A percentile compares a stretch with the other conserved stretches of the same genome.
phyloP scores from a whole-genome alignment of 2,329 filamentous ascomycete species.

The Celoporthe dispersa region DNA sequence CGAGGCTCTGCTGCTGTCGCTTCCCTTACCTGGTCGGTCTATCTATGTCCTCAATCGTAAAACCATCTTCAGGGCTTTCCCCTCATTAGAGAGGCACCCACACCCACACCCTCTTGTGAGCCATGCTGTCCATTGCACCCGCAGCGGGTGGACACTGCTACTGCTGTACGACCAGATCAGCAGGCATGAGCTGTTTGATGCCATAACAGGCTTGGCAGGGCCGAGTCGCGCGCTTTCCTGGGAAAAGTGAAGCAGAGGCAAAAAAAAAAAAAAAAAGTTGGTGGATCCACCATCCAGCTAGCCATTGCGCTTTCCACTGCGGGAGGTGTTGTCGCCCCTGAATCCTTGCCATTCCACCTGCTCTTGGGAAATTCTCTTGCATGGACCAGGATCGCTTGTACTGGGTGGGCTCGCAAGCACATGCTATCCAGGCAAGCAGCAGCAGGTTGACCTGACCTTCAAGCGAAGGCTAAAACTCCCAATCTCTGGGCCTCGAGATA shows the following conservation, averaged over 20 bases:
- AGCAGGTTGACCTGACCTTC: conserved; percentile 3
- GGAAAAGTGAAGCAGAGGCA: background rate
- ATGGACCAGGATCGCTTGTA: conserved; percentile 3
- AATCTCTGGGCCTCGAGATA: conserved; percentile 6
- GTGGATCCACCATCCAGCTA: conserved; percentile 7
- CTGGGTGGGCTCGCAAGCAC: background rate
- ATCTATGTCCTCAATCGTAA: background rate
- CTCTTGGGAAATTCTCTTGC: conserved; percentile 10
- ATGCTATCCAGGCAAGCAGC: conserved; percentile 2
- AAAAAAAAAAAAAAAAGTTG: background rate
- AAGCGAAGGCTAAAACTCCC: conserved; percentile 12
- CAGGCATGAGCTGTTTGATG: background rate
- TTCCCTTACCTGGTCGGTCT: background rate
- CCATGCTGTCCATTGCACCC: background rate
- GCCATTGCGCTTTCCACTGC: background rate
- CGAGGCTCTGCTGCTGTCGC: conserved; percentile 16
- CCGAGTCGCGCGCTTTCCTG: conserved; percentile 4
- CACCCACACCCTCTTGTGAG: background rate
- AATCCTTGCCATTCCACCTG: conserved; percentile 1
- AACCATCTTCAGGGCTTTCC: background rate
- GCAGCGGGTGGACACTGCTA: background rate
- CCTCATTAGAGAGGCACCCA: background rate
- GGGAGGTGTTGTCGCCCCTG: conserved; percentile 11
- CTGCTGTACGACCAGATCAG: conserved; percentile 6
- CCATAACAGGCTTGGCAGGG: conserved; percentile 1